These are phyloP conservation scores for Solanum arcanum DNA, from an alignment of 257 asterid species.

Conservation along the genomic window DNA sequence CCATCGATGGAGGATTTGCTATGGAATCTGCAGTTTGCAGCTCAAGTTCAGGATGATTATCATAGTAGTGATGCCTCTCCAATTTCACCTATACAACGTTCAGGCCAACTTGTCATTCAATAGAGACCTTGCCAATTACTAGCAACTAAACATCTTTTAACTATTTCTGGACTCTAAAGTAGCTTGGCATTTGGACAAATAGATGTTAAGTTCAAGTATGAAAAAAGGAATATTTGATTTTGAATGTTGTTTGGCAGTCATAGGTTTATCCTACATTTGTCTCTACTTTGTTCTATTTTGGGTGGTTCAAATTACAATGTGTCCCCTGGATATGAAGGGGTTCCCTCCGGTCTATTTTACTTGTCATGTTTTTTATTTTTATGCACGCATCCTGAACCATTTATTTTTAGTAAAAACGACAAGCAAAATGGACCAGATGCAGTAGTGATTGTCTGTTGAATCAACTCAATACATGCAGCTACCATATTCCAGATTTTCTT, in stretches of 20 bases:
- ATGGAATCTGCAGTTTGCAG: slow-evolving; percentile 92
- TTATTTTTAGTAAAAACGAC: not conserved
- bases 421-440: not conserved
- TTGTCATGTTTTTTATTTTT: not conserved
- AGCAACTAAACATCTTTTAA: not conserved
- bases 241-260: not conserved
- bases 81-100: slow-evolving; percentile 38
- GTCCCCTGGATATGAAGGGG: not conserved
- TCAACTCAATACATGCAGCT: not conserved
- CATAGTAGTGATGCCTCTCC: slow-evolving; percentile 67
- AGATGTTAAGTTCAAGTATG: not conserved
- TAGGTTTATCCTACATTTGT: not conserved
- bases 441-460: not conserved
- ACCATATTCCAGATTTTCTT: not conserved
- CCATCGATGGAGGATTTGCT: slow-evolving; percentile 84
- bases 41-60: slow-evolving; percentile 73
- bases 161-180: not conserved
- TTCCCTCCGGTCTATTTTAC: not conserved
- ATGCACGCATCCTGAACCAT: not conserved
- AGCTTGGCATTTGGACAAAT: not conserved
- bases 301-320: not conserved
- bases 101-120: slow-evolving; percentile 29
- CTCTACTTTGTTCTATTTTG: not conserved
- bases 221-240: not conserved
- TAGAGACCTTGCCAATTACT: not conserved